Evolutionary conservation across 2,329 filamentous ascomycete species (phyloP), one percentile per base, ranked within the genome.

Genomic region (Hysterium pulicare): DNA sequence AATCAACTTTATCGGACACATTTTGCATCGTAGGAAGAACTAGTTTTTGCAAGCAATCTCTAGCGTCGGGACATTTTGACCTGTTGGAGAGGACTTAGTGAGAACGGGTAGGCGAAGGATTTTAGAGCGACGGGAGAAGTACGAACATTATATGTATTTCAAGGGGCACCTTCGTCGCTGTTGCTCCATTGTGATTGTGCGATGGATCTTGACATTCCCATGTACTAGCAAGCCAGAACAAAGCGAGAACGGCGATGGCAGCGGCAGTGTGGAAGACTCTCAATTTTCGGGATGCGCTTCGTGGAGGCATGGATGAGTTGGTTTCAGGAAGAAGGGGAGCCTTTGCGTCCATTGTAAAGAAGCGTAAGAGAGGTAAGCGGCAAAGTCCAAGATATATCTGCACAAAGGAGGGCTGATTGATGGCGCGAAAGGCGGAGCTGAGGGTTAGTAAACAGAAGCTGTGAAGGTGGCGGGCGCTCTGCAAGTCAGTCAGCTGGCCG

Each of bases 91-190:
- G 5, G n/a, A 11, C 24, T 19, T 36, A 5, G 19, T 47, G 15
- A 47, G 41, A 30, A 31, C 5, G 17, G 13, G 17, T 13, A 13
- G 26, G 40, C 36, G n/a, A 5, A 17, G 15, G 36, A 37, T 38
- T 16, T n/a, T 23, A 71, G 83, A 87, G 26, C 4, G 24, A 22
- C 11, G 15, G 11, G 21, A 10, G 20, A 20, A 30, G 26, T n/a
- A 47, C 56, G 36, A 47, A 67, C 84, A 97, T 98, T 56, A 97
- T 93, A 66, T 97, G 91, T 42, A 89, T 87, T 66, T 98, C 93
- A 2, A 98, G 70, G 3, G 89, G 86, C 4, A 97, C 85, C 44
- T 63, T 71, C n/a, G n/a, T n/a, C n/a, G n/a, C n/a, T 15, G 45
- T 41, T 15, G 38, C 45, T 4, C 95, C 82, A 38, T 55, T 58